Percentiles rank a stretch among this genome's conserved stretches.
Conservation (phyloP, 345 rosid genomes). For the Populus tremula region DNA sequence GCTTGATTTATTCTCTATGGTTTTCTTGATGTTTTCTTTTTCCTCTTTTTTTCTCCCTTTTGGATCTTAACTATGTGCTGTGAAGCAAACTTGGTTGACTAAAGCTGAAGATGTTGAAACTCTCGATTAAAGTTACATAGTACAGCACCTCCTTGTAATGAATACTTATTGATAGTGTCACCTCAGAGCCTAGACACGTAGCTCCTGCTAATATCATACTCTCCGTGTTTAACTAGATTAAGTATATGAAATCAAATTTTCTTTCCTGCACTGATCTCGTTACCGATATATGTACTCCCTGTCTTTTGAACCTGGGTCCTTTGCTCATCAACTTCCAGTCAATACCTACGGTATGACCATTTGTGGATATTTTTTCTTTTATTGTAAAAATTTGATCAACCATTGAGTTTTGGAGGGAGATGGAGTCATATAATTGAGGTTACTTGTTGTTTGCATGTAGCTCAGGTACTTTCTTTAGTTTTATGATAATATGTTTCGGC, state of each 20-base stretch:
- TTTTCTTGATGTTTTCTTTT: not conserved
- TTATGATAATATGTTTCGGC: not conserved
- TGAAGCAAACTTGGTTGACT: not conserved
- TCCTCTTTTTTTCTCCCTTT: not conserved
- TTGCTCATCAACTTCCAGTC: too few relatives aligned
- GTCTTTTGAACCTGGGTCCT: too few relatives aligned
- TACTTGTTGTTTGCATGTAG: not conserved
- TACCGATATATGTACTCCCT: not conserved
- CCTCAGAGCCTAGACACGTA: not conserved
- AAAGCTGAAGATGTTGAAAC: not conserved
- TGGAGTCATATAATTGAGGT: not conserved
- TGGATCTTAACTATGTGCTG: not conserved
- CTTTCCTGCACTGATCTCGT: not conserved
- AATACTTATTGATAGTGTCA: not conserved
- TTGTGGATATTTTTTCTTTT: not conserved
- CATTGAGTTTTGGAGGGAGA: not conserved
- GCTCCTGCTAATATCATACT: not conserved
- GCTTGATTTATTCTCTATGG: not conserved
- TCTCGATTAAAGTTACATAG: not conserved
- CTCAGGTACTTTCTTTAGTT: not conserved
- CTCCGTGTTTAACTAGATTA: not conserved
- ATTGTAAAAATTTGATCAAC: not conserved
- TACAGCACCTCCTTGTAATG: not conserved
- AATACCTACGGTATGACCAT: too few relatives aligned
- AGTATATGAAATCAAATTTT: not conserved